Conservation (phyloP, 331 rosid species). For the Telfairia occidentalis region DNA sequence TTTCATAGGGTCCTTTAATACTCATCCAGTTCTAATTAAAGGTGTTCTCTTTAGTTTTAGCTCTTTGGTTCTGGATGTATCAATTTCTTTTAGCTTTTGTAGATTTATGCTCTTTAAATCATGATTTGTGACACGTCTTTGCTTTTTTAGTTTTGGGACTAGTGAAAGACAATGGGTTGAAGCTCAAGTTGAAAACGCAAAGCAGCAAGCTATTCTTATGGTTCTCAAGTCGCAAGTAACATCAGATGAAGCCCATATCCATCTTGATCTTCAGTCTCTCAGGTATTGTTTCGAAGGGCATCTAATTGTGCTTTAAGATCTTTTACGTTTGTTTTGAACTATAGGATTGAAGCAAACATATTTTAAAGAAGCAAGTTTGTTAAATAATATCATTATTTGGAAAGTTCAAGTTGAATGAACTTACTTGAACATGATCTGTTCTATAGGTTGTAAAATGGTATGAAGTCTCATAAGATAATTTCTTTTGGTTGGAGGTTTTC, state of each 20-base stretch:
- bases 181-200: conserved; percentile 94
- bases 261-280: conserved; percentile 90
- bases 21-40: neutral
- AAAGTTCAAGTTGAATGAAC: neutral
- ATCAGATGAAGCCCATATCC: conserved; percentile 92
- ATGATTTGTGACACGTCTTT: conserved; percentile 4
- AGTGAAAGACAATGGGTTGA: conserved; percentile 99
- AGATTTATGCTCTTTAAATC: neutral
- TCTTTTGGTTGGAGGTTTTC: neutral
- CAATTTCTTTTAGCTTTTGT: neutral
- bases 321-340: neutral
- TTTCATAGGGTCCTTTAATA: neutral
- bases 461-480: neutral
- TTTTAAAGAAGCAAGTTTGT: neutral
- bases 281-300: conserved; percentile 31
- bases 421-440: too few relatives aligned
- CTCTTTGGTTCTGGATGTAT: neutral
- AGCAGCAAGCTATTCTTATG: conserved; percentile 78
- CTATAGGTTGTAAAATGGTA: too few relatives aligned
- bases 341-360: neutral
- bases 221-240: conserved; percentile 81
- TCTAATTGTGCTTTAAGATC: neutral
- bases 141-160: conserved; percentile 69
- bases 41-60: neutral
- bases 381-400: neutral